Base-by-base conservation (phyloP, 148 eudicot species). In the Rhododendron simsii region DNA sequence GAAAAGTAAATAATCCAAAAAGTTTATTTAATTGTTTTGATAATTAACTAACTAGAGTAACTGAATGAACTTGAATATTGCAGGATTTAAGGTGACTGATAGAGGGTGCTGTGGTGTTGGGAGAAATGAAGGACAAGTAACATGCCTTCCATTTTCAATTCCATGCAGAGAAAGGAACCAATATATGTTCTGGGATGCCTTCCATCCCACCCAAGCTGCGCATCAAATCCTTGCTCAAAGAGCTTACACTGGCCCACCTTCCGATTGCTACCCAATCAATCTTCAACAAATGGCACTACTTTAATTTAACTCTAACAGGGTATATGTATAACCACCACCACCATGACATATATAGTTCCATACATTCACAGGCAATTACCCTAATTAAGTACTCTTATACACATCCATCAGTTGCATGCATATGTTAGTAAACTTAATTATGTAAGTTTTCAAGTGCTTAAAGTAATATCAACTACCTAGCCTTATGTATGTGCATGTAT, bases 111-210 rank as follows among this genome's bases (percentile, higher is more conserved):
- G 98, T 84, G 98, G 98, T 10, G 81, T 90, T 3, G 98, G 98
- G 37, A 88, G 89, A 84, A 94, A 95, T 71, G 83, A 86, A 61
- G 98, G 95, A 20, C 94, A 95, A 85, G 85, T 90, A 84, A 92
- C 94, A n/a, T 96, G 99, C 81, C 89, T 93, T 30, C 99, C 99
- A n/a, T 83, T 94, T 21, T 86, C 88, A 76, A 81, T 90, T 4
- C 99, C 99, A 82, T 95, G 99, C 82, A 20, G 16, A 9, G 90
- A 95, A 78, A 93, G 99, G 88, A 88, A 83, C 16, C 86, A 93
- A 41, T 88, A 93, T 82, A 89, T 94, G 2, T 96, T 95, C 50
- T 96, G 98, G 98, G 98, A 96, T 84, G 95, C 95, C 41, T 96
- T 88, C 85, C 98, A 96, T 87, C 99, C 99, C 8, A 92, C 97